Evolutionary conservation across 139 green algal genomes (phyloP).

Genomic region (Picochlorum sp.): DNA sequence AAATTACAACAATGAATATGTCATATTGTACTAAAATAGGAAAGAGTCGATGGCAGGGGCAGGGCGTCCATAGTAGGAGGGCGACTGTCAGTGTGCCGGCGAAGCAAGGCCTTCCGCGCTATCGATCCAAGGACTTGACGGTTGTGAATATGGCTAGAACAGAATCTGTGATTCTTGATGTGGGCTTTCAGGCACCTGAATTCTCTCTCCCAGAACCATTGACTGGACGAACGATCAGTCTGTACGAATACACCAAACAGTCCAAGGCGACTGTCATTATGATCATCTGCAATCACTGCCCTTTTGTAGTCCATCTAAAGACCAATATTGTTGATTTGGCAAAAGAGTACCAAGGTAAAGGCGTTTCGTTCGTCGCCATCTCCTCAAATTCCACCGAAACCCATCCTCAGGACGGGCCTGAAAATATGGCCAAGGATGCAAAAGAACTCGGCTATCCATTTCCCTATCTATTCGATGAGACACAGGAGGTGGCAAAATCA

Average conservation of each 20-base stretch:
- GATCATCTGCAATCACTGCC: constrained; percentile 78
- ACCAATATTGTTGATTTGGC: constrained; percentile 32
- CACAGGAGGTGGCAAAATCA: constrained; percentile 68
- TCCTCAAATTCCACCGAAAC: constrained; percentile 48
- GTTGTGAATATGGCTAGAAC: constrained; percentile 18
- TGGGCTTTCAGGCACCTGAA: constrained; percentile 25
- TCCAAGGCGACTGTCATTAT: constrained; percentile 45
- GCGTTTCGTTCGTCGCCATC: constrained; percentile 61
- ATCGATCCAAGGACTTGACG: no score
- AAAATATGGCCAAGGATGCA: constrained; percentile 57
- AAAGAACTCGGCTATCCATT: constrained; percentile 14
- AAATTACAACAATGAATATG: no score
- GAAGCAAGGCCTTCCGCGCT: no score
- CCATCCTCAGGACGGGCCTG: constrained; percentile 40
- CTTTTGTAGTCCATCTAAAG: constrained; percentile 67
- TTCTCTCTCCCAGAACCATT: constrained; percentile 50
- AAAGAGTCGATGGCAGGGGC: no score
- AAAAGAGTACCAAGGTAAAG: constrained; percentile 42
- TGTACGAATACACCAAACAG: constrained; percentile 28
- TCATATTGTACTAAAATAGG: no score
- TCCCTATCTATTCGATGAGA: constrained; percentile 48
- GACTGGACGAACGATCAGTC: constrained; percentile 32
- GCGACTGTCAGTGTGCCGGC: no score
- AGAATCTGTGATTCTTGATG: constrained; percentile 14
- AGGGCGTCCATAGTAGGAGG: no score